Evolutionary conservation across 352 stramenopile species (phyloP).

Genomic region (Phytopythium cucurbitacearum): DNA sequence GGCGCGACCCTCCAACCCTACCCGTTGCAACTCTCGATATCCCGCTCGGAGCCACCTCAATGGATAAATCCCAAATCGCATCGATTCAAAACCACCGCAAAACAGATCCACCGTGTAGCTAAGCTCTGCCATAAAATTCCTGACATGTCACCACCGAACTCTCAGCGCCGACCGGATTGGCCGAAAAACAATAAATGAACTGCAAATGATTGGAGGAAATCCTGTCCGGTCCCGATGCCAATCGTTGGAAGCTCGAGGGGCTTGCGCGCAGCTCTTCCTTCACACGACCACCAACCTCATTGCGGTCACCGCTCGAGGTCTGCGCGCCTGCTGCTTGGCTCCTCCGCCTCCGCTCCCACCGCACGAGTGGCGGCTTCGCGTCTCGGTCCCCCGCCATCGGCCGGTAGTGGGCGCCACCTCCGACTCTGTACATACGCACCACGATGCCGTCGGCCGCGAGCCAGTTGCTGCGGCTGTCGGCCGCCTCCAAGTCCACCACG

Average conservation of each 20-base stretch:
- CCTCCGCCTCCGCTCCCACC: too few relatives aligned
- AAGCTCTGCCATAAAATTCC: neutral
- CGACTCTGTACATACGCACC: too few relatives aligned
- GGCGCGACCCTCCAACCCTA: too few relatives aligned
- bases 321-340: too few relatives aligned
- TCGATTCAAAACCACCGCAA: neutral
- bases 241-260: slow-evolving; percentile 1
- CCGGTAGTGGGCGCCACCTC: too few relatives aligned
- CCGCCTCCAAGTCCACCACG: slow-evolving; percentile 15
- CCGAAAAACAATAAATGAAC: neutral
- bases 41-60: neutral
- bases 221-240: neutral
- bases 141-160: neutral
- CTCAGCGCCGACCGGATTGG: neutral
- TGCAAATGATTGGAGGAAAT: neutral
- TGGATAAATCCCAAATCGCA: neutral
- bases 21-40: too few relatives aligned
- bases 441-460: neutral
- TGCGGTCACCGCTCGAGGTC: too few relatives aligned
- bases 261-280: too few relatives aligned
- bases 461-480: slow-evolving; percentile 3
- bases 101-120: neutral
- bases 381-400: too few relatives aligned
- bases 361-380: too few relatives aligned
- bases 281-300: too few relatives aligned